These are phyloP conservation scores for Helminthosporium solani DNA, from an alignment of 2,329 filamentous ascomycete species.

Conservation along the genomic window DNA sequence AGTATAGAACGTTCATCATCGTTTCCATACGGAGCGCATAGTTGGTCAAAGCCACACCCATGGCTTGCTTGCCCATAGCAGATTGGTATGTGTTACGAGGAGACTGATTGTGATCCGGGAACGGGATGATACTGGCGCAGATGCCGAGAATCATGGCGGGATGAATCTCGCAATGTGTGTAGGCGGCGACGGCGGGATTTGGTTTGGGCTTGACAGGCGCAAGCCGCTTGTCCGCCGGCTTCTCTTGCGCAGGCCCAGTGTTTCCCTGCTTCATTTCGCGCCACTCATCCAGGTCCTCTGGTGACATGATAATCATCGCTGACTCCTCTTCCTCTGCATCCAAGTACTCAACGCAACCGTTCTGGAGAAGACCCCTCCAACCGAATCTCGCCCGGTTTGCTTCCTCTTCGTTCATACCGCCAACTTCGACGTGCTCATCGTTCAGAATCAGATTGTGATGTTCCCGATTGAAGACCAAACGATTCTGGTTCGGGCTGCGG, in stretches of 20 bases:
- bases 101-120: conserved; percentile 98
- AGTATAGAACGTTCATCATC: conserved; percentile 99
- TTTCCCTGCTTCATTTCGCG: conserved; percentile 47
- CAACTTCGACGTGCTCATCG: conserved; percentile 63
- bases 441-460: conserved; percentile 74
- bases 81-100: conserved; percentile 99
- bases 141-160: conserved; percentile 99
- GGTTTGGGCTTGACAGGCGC: conserved; percentile 84
- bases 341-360: conserved; percentile 90
- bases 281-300: conserved; percentile 79
- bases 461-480: conserved; percentile 80
- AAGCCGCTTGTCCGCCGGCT: conserved; percentile 73
- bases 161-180: conserved; percentile 98
- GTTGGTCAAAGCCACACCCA: conserved; percentile 98
- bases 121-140: conserved; percentile 98
- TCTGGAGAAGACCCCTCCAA: conserved; percentile 82
- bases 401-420: conserved; percentile 60
- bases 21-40: conserved; percentile 98
- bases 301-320: conserved; percentile 98
- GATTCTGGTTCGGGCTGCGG: conserved; percentile 72
- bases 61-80: conserved; percentile 99
- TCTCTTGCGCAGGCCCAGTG: conserved; percentile 36
- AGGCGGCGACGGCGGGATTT: conserved; percentile 84
- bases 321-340: conserved; percentile 99
- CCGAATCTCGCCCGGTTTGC: conserved; percentile 67